A percentile compares a stretch with the other conserved stretches of the same genome.
phyloP scores from a whole-genome alignment of 495 filamentous ascomycete genomes.

The Oidiodendron maius region DNA sequence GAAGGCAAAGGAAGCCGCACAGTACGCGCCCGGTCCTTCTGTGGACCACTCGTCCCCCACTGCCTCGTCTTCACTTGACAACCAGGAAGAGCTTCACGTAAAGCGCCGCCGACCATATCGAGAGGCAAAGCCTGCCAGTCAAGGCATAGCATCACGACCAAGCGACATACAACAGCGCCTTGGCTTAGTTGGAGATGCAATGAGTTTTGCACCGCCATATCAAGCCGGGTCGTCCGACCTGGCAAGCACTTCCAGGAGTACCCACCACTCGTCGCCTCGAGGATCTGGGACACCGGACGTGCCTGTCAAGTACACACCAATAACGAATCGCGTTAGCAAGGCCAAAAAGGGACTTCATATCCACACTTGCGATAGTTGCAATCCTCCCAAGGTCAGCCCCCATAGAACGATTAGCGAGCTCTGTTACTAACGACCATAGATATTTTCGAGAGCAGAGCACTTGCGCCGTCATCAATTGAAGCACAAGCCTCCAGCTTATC shows the following conservation, averaged over 20 bases:
- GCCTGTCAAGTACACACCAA: constrained; percentile 56
- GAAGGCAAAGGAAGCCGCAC: constrained; percentile 20
- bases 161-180: constrained; percentile 8
- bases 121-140: constrained; percentile 5
- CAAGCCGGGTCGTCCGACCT: constrained; percentile 7
- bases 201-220: background rate
- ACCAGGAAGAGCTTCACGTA: constrained; percentile 9
- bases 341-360: constrained; percentile 81
- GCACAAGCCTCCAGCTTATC: constrained; percentile 65
- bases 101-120: constrained; percentile 21
- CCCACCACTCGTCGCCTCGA: constrained; percentile 19
- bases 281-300: constrained; percentile 22
- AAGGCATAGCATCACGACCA: background rate
- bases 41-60: constrained; percentile 8
- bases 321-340: constrained; percentile 70
- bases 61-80: constrained; percentile 9
- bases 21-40: constrained; percentile 9
- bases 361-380: constrained; percentile 56
- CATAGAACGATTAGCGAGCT: too few species aligned
- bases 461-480: constrained; percentile 82
- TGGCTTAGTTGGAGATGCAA: constrained; percentile 1
- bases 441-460: constrained; percentile 84
- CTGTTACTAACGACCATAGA: constrained; percentile 33
- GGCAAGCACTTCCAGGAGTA: constrained; percentile 10
- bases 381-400: constrained; percentile 6